Evolutionary conservation across 352 stramenopile species (phyloP), one percentile per base, ranked within the genome.

Genomic region (Pythium rhizo-oryzae): DNA sequence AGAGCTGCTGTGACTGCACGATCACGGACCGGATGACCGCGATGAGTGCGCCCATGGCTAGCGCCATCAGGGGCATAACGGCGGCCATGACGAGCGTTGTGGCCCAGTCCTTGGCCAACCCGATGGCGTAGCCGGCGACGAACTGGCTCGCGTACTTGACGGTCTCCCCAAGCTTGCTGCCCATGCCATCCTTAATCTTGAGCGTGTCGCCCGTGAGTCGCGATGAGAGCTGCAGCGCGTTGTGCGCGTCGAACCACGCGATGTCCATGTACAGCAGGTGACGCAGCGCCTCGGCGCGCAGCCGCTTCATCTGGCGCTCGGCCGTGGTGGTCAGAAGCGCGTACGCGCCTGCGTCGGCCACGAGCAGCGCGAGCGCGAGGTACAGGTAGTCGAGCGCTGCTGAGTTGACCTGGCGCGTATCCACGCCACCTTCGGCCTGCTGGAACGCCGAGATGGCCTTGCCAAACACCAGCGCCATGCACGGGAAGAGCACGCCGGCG

Each of bases 391-490:
- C 41, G 7, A 47, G 2, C 41, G 41, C 41, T 8, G 56, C 43
- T 1, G n/a, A 15, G 28, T 63, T 63, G 13, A 63, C 56, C 4
- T 13, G 8, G 9, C 4, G 1, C 16, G 30, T 50, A n/a, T 61
- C 39, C 33, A 61, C 54, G 15, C 54, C 33, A n/a, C 54, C 54
- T n/a, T 50, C 54, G 7, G 41, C 15, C 7, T 47, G 6, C 41
- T 47, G 41, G 41, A 47, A 47, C 41, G 41, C 41, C 41, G 41
- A 47, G 41, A 47, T 47, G 12, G 41, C 41, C 41, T 47, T 47
- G 41, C 41, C 41, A n/a, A 47, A 47, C 7, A 47, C 13, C 15
- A 47, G 15, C 41, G 41, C 6, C 41, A 47, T 47, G 41, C 41
- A 47, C 15, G 41, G 41, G 41, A 21, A 47, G 9, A 47, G 6